Evolutionary conservation across 2,329 filamentous ascomycete genomes (phyloP).

Genomic region (Pseudogymnoascus sp.): DNA sequence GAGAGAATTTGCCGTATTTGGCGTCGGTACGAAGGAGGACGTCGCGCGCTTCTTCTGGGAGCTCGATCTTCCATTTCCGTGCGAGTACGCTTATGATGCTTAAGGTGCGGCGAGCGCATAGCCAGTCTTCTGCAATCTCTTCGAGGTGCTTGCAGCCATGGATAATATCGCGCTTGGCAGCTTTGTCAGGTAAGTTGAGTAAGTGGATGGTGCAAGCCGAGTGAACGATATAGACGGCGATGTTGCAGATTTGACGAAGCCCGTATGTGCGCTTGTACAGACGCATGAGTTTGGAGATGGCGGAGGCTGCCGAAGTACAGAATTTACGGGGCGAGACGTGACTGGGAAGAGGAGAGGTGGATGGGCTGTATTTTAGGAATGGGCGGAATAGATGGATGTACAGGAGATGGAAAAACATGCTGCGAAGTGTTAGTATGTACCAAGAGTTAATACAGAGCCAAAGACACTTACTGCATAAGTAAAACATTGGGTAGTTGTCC

Average conservation of each 20-base stretch:
- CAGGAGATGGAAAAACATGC: conserved; percentile 95
- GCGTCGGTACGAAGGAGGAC: conserved; percentile 71
- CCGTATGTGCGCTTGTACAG: conserved; percentile 90
- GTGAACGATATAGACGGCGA: conserved; percentile 91
- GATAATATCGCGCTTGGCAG: conserved; percentile 77
- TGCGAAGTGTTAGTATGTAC: conserved; percentile 30
- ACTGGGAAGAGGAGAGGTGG: conserved; percentile 70
- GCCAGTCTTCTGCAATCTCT: conserved; percentile 92
- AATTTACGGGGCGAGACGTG: conserved; percentile 87
- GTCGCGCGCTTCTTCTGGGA: conserved; percentile 72
- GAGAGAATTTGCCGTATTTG: conserved; percentile 65
- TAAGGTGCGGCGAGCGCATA: conserved; percentile 76
- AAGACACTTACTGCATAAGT: conserved; percentile 40
- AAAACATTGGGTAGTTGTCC: conserved; percentile 79
- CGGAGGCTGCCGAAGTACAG: conserved; percentile 80
- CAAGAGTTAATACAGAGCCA: conserved; percentile 1
- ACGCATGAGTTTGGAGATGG: conserved; percentile 88
- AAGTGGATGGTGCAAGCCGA: conserved; percentile 92
- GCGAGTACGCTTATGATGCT: conserved; percentile 77
- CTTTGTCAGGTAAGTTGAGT: conserved; percentile 87
- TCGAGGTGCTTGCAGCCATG: conserved; percentile 88
- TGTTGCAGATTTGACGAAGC: conserved; percentile 88
- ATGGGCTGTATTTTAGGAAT: conserved; percentile 81
- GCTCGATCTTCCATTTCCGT: conserved; percentile 79
- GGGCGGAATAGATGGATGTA: conserved; percentile 95